Base-by-base conservation (phyloP, 2,329 filamentous ascomycete species). In the Pezicula neosporulosa region DNA sequence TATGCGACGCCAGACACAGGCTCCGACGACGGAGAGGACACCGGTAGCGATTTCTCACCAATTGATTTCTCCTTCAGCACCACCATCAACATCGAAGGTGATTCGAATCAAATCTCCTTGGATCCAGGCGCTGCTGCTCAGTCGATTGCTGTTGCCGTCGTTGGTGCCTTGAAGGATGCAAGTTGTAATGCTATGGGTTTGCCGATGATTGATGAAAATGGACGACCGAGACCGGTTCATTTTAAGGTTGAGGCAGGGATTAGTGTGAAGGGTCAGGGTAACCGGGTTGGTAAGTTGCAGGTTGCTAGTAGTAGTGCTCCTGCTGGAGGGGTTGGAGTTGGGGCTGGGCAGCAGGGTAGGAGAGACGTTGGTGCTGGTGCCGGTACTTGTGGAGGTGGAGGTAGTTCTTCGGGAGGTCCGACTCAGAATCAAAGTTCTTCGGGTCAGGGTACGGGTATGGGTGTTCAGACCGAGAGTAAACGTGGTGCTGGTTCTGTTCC, bases 51-150 rank as follows among this genome's bases (percentile, higher is more conserved):
- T 9, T 56, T 64, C 42, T 70, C 71, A 1, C 66, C 75, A 44
- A 71, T 81, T 52, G 68, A 64, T 45, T 63, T 83, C 42, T 68
- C 66, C 15, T 75, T 83, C 66, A 73, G 75, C 57, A 72, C 75
- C 15, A 70, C 74, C 1, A 63, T 81, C 59, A 68, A 60, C 53
- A 68, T 83, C 57, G 64, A 66, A 36, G 74, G 72, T 54, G 70
- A 70, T 63, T 68, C 74, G 63, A 83, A 83, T 63, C 61, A 77
- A 45, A 61, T 79, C 18, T 59, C 66, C 0, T 61, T 70, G 3
- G 68, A 72, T 5, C 68, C 73, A 1, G 62, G 70, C 5, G 63
- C 66, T 4, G 68, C 71, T 44, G 73, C 75, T 61, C 61, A 69
- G 59, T 51, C 52, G 5, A 68, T 81, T 53, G 71, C 76, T 9